phyloP scores from a whole-genome alignment of 2,329 filamentous ascomycete genomes.

The Botrytis paeoniae region DNA sequence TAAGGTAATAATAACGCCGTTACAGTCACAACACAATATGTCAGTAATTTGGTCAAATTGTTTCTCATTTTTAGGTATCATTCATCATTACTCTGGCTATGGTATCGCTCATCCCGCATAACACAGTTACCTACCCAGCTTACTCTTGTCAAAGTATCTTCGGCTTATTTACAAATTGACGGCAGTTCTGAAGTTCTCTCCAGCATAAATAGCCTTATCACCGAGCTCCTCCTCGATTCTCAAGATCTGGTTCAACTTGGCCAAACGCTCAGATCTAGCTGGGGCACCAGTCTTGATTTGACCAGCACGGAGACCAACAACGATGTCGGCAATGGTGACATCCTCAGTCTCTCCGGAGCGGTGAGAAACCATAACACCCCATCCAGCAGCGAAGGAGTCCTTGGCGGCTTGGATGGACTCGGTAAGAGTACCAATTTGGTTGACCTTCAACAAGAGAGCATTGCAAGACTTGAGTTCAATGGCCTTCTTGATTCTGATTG shows the following conservation, averaged over 20 bases:
- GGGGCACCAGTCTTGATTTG: slow-evolving; percentile 99
- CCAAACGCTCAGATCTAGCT: slow-evolving; percentile 92
- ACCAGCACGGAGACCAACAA: slow-evolving; percentile 91
- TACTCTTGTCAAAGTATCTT: slow-evolving; percentile 7
- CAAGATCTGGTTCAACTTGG: slow-evolving; percentile 99
- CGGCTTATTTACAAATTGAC: slow-evolving; percentile 72
- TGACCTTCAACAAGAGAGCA: slow-evolving; percentile 97
- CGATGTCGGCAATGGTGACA: slow-evolving; percentile 97
- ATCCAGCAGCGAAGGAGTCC: slow-evolving; percentile 91
- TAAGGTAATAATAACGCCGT: not conserved
- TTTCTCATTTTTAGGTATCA: slow-evolving; percentile 18
- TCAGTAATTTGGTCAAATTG: not conserved
- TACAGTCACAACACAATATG: not conserved
- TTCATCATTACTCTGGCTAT: slow-evolving; percentile 15
- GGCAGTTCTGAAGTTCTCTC: slow-evolving; percentile 84
- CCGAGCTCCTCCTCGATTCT: slow-evolving; percentile 99
- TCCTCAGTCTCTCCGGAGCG: slow-evolving; percentile 99
- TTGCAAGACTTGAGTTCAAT: slow-evolving; percentile 99
- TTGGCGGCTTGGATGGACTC: slow-evolving; percentile 99
- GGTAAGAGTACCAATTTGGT: slow-evolving; percentile 98
- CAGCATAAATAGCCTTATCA: slow-evolving; percentile 85
- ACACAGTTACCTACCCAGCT: slow-evolving; percentile 6
- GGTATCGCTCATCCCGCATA: slow-evolving; percentile 9
- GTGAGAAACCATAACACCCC: slow-evolving; percentile 99
- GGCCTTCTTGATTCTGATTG: slow-evolving; percentile 98